phyloP scores from a whole-genome alignment of 2,329 filamentous ascomycete species.

The Aspergillus niger region DNA sequence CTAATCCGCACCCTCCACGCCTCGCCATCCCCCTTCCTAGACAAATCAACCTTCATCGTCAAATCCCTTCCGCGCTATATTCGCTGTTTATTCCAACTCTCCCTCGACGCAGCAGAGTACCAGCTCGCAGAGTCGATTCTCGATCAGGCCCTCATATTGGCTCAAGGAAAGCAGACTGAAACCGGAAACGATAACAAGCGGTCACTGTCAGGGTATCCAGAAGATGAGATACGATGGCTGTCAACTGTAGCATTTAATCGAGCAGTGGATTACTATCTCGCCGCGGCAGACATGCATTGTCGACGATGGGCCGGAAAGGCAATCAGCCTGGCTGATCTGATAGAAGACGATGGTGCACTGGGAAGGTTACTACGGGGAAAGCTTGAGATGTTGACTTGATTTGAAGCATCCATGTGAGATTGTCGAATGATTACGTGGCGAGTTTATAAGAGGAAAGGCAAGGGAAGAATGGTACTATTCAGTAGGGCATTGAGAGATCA shows the following conservation, averaged over 20 bases:
- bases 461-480: too few species aligned
- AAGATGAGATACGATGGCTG: slow-evolving; percentile 60
- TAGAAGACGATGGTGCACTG: slow-evolving; percentile 29
- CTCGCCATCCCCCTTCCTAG: slow-evolving; percentile 52
- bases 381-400: slow-evolving; percentile 26
- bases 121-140: slow-evolving; percentile 38
- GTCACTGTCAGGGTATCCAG: slow-evolving; percentile 44
- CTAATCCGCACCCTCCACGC: slow-evolving; percentile 68
- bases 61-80: slow-evolving; percentile 72
- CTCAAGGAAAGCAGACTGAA: not conserved
- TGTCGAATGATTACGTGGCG: too few species aligned
- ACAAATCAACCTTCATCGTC: slow-evolving; percentile 26
- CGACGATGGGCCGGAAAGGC: slow-evolving; percentile 41
- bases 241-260: slow-evolving; percentile 58
- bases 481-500: too few species aligned
- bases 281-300: slow-evolving; percentile 34
- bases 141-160: slow-evolving; percentile 35
- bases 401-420: not conserved
- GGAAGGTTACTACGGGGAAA: slow-evolving; percentile 30
- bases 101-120: slow-evolving; percentile 45
- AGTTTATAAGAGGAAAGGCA: too few species aligned
- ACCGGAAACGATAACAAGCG: not conserved
- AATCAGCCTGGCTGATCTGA: slow-evolving; percentile 35
- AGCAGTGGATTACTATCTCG: slow-evolving; percentile 55
- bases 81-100: slow-evolving; percentile 71